Base-by-base conservation (phyloP, 805 yeast species). In the Candida krabiensis region DNA sequence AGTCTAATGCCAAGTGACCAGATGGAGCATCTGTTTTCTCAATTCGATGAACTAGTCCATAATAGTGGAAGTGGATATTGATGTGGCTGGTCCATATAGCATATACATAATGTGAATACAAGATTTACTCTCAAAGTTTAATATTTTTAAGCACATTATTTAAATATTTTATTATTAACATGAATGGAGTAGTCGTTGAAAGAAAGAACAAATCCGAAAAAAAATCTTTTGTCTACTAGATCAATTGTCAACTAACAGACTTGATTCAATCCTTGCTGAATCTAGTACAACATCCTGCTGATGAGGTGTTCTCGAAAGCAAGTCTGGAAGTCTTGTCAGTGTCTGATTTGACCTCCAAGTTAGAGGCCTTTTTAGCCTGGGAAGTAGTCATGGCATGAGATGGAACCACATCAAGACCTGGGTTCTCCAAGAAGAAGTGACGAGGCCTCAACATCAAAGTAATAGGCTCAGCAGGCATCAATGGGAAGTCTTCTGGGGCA, bases 401-500 rank as follows among this genome's bases (percentile, higher is more conserved):
- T 40, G 91, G 90, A 51, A 73, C 76, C 43, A 86, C 76, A 53
- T 85, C 93, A 50, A 85, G 70, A 36, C 77, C 83, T 22, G 95
- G 93, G 63, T 84, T 85, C 60, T 81, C 86, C 31, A 71, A 65
- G 73, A 85, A 85, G 69, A 85, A 80, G 64, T 85, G 79, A 60
- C 91, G 73, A 52, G 93, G 93, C 63, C 90, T 77, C 59, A 85
- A 69, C 67, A 81, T 68, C 50, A 85, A 69, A 43, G 83, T 77
- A 54, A 85, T 80, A 55, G 87, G 84, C 66, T 85, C 95, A 34
- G 88, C 83, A 33, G 93, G 93, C 93, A 85, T 85, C 47, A 85
- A 76, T 40, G 93, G 93, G 82, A 84, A 85, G 63, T 85, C 95
- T 68, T 85, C 93, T 43, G 93, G 91, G 11, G 90, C 82, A 43